Evolutionary conservation across 345 rosid genomes (phyloP).

Genomic region (thale cress (Arabidopsis thaliana)): TAIR10.1 NC_003074.8:18660501-18661000

Average conservation of each 20-base stretch:
- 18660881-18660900: slow-evolving; percentile 73
- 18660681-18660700: background rate
- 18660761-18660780: slow-evolving; percentile 38
- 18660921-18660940: slow-evolving; percentile 70
- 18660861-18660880: slow-evolving; percentile 71
- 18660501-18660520: too few species aligned
- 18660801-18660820: slow-evolving; percentile 6
- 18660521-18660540: too few species aligned
- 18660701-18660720: background rate
- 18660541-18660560: too few species aligned
- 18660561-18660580: background rate
- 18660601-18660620: slow-evolving; percentile 1
- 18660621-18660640: background rate
- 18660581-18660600: background rate
- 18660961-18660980: slow-evolving; percentile 23
- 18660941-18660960: slow-evolving; percentile 46
- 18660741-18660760: background rate
- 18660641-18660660: background rate
- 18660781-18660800: slow-evolving; percentile 27
- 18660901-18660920: slow-evolving; percentile 70
- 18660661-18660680: slow-evolving; percentile 10
- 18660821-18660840: background rate
- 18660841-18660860: slow-evolving; percentile 1
- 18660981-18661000: slow-evolving; percentile 3
- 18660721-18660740: background rate